Conservation (phyloP, 2,329 filamentous ascomycete species). For the Pseudogymnoascus sp. region DNA sequence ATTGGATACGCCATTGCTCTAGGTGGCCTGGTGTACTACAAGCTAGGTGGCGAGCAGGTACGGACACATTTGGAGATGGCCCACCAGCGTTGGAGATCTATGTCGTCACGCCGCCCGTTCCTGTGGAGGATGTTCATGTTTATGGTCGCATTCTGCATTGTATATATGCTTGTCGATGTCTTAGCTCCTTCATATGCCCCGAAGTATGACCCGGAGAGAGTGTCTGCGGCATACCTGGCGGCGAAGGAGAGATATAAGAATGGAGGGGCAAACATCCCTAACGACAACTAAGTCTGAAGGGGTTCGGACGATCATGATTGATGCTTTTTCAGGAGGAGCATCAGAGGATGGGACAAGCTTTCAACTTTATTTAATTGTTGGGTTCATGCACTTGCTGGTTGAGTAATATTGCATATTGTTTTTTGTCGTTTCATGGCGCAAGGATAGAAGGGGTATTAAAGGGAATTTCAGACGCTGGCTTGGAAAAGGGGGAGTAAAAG, state of each 20-base stretch:
- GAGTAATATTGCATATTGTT: background rate
- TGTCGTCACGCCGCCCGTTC: conserved; percentile 62
- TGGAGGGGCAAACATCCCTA: background rate
- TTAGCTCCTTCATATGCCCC: conserved; percentile 53
- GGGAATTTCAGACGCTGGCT: background rate
- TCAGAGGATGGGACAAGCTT: background rate
- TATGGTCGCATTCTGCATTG: conserved; percentile 48
- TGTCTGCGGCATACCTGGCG: background rate
- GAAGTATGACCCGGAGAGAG: conserved; percentile 40
- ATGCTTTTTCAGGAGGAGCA: background rate
- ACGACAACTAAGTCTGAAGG: background rate
- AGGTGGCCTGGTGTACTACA: conserved; percentile 74
- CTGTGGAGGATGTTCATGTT: conserved; percentile 72
- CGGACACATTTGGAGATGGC: conserved; percentile 65
- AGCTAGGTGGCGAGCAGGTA: conserved; percentile 78
- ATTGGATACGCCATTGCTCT: conserved; percentile 79
- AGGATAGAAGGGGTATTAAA: background rate
- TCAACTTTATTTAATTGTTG: background rate
- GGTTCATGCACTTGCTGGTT: background rate
- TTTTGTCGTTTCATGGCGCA: background rate
- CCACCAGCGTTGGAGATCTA: conserved; percentile 80
- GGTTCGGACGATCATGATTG: background rate
- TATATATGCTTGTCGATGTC: conserved; percentile 64
- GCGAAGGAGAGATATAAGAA: background rate
- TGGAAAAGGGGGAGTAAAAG: background rate